Conservation (phyloP, 179 eudicot species). For the Sideroxylon spinosum region DNA sequence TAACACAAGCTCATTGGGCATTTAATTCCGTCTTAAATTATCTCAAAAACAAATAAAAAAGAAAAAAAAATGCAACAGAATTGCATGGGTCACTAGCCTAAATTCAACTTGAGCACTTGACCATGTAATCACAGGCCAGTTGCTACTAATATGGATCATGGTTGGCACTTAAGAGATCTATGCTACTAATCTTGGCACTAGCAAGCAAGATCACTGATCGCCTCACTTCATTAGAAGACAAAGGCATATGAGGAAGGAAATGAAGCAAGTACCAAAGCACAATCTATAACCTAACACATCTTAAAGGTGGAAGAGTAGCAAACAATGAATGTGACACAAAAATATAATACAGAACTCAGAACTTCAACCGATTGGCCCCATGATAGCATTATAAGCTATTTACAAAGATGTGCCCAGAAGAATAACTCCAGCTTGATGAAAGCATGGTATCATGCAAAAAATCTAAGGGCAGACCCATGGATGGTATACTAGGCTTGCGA, state of each 20-base stretch:
- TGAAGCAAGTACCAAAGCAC: background rate
- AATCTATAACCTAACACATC: background rate
- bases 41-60: background rate
- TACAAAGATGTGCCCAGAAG: background rate
- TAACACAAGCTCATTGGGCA: background rate
- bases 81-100: background rate
- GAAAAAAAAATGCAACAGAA: background rate
- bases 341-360: background rate
- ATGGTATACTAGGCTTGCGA: background rate
- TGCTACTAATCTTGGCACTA: background rate
- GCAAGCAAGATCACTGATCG: background rate
- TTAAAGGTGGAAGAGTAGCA: background rate
- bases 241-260: conserved; percentile 3
- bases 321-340: background rate
- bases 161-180: no score
- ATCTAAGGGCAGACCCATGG: background rate
- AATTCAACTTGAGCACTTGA: conserved; percentile 2
- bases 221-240: background rate
- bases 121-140: background rate
- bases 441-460: background rate
- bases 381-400: background rate
- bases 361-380: background rate
- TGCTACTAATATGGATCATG: no score
- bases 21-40: background rate
- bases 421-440: background rate